Percentiles rank a stretch among this genome's conserved stretches.
Evolutionary conservation across 108 stramenopile species (phyloP).

Genomic region (Pseudonitzschia multiseries): DNA sequence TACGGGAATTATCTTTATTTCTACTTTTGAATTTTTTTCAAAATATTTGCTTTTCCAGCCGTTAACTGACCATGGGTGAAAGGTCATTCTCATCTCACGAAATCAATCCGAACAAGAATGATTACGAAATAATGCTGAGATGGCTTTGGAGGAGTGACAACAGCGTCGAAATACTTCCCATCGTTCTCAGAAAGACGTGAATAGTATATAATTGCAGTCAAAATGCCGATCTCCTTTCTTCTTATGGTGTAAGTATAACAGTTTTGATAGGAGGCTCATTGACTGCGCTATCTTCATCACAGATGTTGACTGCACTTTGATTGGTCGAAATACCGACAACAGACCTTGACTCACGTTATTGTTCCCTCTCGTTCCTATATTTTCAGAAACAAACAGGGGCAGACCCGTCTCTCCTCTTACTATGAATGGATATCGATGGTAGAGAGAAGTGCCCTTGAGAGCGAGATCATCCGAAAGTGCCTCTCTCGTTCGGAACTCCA

Average conservation of each 20-base stretch:
- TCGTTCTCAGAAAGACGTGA: neutral
- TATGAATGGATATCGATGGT: slow-evolving; percentile 92
- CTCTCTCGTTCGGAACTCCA: slow-evolving; percentile 89
- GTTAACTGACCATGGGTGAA: neutral
- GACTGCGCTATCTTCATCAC: neutral
- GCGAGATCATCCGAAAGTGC: slow-evolving; percentile 95
- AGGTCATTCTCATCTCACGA: neutral
- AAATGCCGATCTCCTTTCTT: slow-evolving; percentile 77
- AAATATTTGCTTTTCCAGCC: neutral
- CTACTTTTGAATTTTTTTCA: neutral
- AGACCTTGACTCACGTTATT: neutral
- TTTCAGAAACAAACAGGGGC: slow-evolving; percentile 90
- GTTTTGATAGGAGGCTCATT: neutral
- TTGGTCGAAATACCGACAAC: neutral
- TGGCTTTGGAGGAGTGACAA: neutral
- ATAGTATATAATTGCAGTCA: neutral
- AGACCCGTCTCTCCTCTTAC: slow-evolving; percentile 92
- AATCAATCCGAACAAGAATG: neutral
- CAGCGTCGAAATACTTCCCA: neutral
- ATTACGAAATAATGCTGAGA: neutral
- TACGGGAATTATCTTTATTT: too few relatives aligned
- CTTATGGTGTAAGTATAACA: slow-evolving; percentile 81
- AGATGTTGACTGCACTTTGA: neutral
- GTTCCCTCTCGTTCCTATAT: neutral
- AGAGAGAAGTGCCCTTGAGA: slow-evolving; percentile 90